Conservation (phyloP, 306 rosid genomes). For the Dicorynia guianensis region DNA sequence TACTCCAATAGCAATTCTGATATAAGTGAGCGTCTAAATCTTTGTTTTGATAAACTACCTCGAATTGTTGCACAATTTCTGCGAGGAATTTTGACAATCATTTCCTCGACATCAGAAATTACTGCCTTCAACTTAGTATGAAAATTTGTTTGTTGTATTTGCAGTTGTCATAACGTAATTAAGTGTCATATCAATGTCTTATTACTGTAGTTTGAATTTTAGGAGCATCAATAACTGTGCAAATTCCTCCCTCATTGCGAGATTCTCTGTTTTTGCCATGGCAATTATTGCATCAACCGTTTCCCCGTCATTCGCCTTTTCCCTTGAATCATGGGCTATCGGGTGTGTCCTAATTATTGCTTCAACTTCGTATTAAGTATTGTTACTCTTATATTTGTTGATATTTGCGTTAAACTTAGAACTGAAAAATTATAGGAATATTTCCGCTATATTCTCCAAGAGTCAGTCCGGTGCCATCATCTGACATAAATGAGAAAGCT, state of each 20-base stretch:
- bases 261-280: slow-evolving; percentile 46
- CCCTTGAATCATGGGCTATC: slow-evolving; percentile 30
- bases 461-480: slow-evolving; percentile 48
- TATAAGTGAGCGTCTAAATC: slow-evolving; percentile 44
- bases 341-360: slow-evolving; percentile 45
- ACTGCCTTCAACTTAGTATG: too few species aligned
- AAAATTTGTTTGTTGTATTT: too few species aligned
- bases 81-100: too few species aligned
- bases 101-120: too few species aligned
- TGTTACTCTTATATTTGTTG: background rate
- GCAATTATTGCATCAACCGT: slow-evolving; percentile 30
- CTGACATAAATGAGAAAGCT: slow-evolving; percentile 50
- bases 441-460: slow-evolving; percentile 54
- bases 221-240: slow-evolving; percentile 49
- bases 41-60: background rate
- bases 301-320: slow-evolving; percentile 18
- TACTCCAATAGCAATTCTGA: slow-evolving; percentile 17
- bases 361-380: background rate
- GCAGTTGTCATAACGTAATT: background rate
- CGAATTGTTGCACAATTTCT: too few species aligned
- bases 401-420: slow-evolving; percentile 6
- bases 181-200: background rate
- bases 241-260: slow-evolving; percentile 43
- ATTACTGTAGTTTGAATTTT: slow-evolving; percentile 26
- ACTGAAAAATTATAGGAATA: slow-evolving; percentile 52